A percentile compares a stretch with the other conserved stretches of the same genome.
phyloP scores from a whole-genome alignment of 2,329 filamentous ascomycete genomes.

The Aspergillus sp. region DNA sequence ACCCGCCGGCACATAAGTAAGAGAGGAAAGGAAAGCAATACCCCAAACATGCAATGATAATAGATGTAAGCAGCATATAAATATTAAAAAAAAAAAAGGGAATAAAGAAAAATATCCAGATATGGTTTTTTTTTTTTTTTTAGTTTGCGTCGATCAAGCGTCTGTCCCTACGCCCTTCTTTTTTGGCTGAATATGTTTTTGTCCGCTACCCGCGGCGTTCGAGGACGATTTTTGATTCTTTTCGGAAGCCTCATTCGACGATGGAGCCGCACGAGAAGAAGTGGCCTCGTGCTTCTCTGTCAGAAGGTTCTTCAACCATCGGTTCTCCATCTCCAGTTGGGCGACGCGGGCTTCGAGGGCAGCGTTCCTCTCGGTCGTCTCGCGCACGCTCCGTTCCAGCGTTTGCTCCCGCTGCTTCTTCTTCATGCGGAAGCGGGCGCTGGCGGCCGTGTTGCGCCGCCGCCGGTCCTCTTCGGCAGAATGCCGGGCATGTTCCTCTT shows the following conservation, averaged over 20 bases:
- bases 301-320: conserved; percentile 72
- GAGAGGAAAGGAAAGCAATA: conserved; percentile 4
- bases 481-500: conserved; percentile 64
- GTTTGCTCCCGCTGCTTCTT: conserved; percentile 93
- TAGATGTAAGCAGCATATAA: background rate
- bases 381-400: conserved; percentile 72
- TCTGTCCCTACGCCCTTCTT: conserved; percentile 34
- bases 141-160: conserved; percentile 11
- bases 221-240: conserved; percentile 13
- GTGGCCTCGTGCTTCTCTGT: conserved; percentile 65
- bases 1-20: conserved; percentile 6
- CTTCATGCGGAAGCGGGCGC: conserved; percentile 84
- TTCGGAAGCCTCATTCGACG: conserved; percentile 17
- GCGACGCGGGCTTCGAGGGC: conserved; percentile 65
- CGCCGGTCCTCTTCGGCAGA: conserved; percentile 87
- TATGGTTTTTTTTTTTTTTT: background rate
- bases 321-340: conserved; percentile 76
- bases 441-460: conserved; percentile 79
- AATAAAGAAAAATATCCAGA: background rate
- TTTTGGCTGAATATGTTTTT: conserved; percentile 34
- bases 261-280: conserved; percentile 15
- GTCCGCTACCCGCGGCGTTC: conserved; percentile 16
- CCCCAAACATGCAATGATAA: too few species aligned
- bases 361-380: conserved; percentile 72
- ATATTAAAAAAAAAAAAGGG: background rate